Base-by-base conservation (phyloP, 2,329 filamentous ascomycete species). In the Cladosporium sphaerospermum region DNA sequence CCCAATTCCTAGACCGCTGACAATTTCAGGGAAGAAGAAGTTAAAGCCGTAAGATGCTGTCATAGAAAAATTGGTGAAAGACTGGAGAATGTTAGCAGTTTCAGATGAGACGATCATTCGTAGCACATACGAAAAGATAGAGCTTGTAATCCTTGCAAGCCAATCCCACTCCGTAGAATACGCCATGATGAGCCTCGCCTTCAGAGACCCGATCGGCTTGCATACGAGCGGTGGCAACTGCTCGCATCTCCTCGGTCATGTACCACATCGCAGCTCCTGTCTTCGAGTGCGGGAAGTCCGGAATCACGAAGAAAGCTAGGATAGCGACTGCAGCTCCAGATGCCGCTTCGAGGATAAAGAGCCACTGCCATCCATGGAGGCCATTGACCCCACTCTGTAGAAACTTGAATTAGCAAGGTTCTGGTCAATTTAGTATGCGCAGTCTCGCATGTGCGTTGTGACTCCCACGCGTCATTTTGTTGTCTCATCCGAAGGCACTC, bases 301-400 rank as follows among this genome's bases (percentile, higher is more conserved):
- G 85, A 11, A 89, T 71, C 28, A 88, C 69, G 59, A 80, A 82
- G 63, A 76, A 77, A 1, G 82, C 75, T 1, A 66, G 60, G 5
- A 81, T 64, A 10, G 85, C 84, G 32, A 88, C 74, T 8, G 72
- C 72, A 28, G 88, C 71, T 1, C 85, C 88, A 14, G 41, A 43
- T n/a, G 48, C 48, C 14, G 40, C 48, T n/a, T 52, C 40, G 3
- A 52, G 31, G 40, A 52, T 52, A 16, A 52, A 52, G 0, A 52
- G 40, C 48, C 48, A 52, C 10, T 52, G 48, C 48, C 48, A 52
- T 16, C 48, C 48, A 14, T 36, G 14, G 11, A 52, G 18, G 16
- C 48, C 48, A 16, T 43, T 19, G 9, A 43, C 48, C 10, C 36
- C 31, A 11, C 34, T 45, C 16, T 18, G 16, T 18, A 18, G 16